Percentiles rank a stretch among this genome's conserved stretches.
Evolutionary conservation across 1,284 basidiomycete genomes (phyloP).

Genomic region (Wallemia mellicola): DNA sequence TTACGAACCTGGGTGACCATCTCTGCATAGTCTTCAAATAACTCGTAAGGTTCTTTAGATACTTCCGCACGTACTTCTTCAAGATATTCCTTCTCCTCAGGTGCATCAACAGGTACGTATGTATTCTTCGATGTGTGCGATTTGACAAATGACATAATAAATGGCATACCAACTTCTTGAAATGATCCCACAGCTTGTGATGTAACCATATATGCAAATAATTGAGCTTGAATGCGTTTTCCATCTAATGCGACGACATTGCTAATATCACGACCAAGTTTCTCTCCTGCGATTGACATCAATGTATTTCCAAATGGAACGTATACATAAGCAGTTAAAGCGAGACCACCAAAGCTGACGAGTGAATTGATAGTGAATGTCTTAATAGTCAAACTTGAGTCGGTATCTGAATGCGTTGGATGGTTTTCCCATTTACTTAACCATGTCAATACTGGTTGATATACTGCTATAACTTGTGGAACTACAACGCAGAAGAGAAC

Average conservation of each 20-base stretch:
- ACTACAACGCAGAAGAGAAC: constrained; percentile 53
- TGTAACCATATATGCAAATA: not conserved
- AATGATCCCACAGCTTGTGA: not conserved
- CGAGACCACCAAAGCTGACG: constrained; percentile 62
- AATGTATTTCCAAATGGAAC: constrained; percentile 41
- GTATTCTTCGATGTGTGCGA: not conserved
- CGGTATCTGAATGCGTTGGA: constrained; percentile 40
- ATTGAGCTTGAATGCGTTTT: not conserved
- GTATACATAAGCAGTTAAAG: constrained; percentile 61
- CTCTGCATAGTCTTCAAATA: constrained; percentile 66
- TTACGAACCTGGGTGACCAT: constrained; percentile 37
- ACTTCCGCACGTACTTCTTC: constrained; percentile 47
- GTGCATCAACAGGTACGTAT: not conserved
- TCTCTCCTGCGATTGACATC: constrained; percentile 1
- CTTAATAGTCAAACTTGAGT: constrained; percentile 59
- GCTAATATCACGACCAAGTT: not conserved
- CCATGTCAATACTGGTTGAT: constrained; percentile 33
- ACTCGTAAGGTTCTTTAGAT: constrained; percentile 44
- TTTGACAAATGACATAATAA: not conserved
- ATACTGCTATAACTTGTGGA: constrained; percentile 49
- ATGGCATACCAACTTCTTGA: not conserved
- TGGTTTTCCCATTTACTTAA: constrained; percentile 83
- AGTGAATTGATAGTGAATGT: constrained; percentile 65
- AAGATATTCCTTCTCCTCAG: constrained; percentile 33
- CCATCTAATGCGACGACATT: constrained; percentile 14